Evolutionary conservation across 352 stramenopile species (phyloP), one percentile per base, ranked within the genome.

Genomic region (Globisporangium polare): DNA sequence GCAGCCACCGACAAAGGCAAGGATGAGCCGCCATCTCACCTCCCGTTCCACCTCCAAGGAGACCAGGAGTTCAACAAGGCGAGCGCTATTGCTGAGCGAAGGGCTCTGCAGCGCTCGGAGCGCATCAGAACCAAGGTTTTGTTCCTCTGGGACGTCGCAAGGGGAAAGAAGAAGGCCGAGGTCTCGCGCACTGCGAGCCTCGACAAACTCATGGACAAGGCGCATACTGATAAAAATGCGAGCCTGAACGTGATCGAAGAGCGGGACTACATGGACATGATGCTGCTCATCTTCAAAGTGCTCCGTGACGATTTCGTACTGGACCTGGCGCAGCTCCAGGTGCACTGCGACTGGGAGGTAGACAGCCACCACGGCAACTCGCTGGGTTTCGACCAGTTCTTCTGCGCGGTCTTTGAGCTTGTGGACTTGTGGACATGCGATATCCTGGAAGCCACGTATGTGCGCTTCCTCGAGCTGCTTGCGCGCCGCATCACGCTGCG

Each of bases 341-440:
- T 93, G 45, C 72, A 79, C 26, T 89, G 78, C 57, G 84, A 93
- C 74, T 93, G 84, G 84, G 78, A 83, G 47, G 78, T 91, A 13
- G 81, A 93, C 70, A 90, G 80, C 46, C 81, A 82, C 39, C 75
- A 86, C 42, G 71, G 77, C 5, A 58, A 74, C n/a, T 61, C 60
- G 6, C 71, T 93, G 27, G 75, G 35, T 15, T 83, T 81, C 31
- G 78, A 90, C 7, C 74, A 88, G 55, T 93, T 93, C 61, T 85
- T 80, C 63, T 60, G 73, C 0, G 79, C 84, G 0, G 33, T 93
- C 1, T 93, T 93, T 45, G 84, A 93, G 58, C 69, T 93, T 24
- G 84, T 93, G 5, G 81, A 93, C 43, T 60, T 93, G 9, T 93
- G 84, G 84, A 93, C 84, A 1, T 93, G 84, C 67, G 84, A 93